phyloP scores from a whole-genome alignment of 2,329 filamentous ascomycete species.

The Alternaria novae-zelandiae region DNA sequence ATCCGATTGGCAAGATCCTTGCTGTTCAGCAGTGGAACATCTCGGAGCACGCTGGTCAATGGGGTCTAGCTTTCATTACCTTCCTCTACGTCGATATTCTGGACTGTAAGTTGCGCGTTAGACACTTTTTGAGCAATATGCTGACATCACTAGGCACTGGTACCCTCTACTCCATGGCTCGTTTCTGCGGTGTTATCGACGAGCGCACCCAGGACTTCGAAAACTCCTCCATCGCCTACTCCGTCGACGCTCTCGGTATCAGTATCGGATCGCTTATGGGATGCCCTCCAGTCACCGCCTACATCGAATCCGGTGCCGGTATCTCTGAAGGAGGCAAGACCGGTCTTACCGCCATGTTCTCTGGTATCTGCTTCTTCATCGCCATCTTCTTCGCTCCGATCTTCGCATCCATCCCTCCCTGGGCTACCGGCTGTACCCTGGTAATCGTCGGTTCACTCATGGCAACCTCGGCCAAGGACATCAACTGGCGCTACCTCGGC shows the following conservation, averaged over 20 bases:
- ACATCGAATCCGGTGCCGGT: constrained; percentile 87
- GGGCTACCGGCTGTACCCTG: constrained; percentile 88
- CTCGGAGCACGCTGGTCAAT: constrained; percentile 71
- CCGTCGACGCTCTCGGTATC: constrained; percentile 81
- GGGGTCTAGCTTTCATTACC: constrained; percentile 82
- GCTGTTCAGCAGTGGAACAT: constrained; percentile 78
- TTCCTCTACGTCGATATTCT: constrained; percentile 92
- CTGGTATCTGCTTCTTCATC: constrained; percentile 79
- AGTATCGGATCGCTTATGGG: constrained; percentile 82
- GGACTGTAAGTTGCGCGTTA: constrained; percentile 60
- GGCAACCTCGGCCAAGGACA: constrained; percentile 77
- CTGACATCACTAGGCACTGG: constrained; percentile 61
- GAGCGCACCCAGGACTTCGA: constrained; percentile 87
- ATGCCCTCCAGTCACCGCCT: constrained; percentile 81
- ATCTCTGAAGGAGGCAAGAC: constrained; percentile 88
- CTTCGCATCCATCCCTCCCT: constrained; percentile 86
- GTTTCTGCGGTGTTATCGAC: constrained; percentile 80
- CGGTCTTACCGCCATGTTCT: constrained; percentile 79
- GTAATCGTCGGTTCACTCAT: constrained; percentile 89
- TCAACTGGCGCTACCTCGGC: constrained; percentile 85
- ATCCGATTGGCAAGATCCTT: constrained; percentile 73
- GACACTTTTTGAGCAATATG: not conserved
- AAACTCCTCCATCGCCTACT: constrained; percentile 81
- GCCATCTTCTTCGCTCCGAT: constrained; percentile 89
- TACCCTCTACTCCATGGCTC: constrained; percentile 88